Percentiles rank a stretch among this genome's conserved stretches.
phyloP scores from a whole-genome alignment of 106 monocot genomes.

The Allium sativum region DNA sequence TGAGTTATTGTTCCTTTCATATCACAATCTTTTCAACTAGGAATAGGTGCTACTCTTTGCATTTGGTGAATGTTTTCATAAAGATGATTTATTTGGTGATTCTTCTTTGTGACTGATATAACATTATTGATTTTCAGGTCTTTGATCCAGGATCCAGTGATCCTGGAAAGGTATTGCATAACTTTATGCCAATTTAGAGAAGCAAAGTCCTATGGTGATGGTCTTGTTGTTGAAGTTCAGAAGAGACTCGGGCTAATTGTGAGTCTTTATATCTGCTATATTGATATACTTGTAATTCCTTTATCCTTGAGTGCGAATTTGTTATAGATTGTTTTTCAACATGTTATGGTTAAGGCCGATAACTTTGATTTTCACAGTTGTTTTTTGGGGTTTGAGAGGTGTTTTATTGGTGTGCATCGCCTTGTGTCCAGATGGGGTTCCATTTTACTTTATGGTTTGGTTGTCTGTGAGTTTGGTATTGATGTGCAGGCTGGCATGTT shows the following conservation, averaged over 20 bases:
- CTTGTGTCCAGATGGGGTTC: no score
- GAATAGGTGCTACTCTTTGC: constrained; percentile 25
- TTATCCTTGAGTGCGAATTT: no score
- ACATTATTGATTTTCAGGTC: constrained; percentile 28
- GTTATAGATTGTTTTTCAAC: no score
- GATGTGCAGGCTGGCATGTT: no score
- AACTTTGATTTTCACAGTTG: no score
- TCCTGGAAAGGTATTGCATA: constrained; percentile 83
- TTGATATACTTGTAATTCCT: not conserved
- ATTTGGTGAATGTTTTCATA: not conserved
- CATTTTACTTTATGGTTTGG: no score
- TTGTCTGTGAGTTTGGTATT: no score
- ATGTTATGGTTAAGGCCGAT: no score
- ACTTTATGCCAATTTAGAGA: constrained; percentile 69
- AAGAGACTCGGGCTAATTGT: constrained; percentile 66
- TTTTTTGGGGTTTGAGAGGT: no score
- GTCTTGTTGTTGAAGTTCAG: constrained; percentile 50
- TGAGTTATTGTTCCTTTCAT: constrained; percentile 46
- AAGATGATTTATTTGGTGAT: not conserved
- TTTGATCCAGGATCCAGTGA: constrained; percentile 53
- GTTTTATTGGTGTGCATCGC: no score
- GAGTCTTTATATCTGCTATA: constrained; percentile 14
- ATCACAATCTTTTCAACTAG: constrained; percentile 44
- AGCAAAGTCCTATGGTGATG: constrained; percentile 41
- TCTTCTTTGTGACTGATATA: not conserved